phyloP scores from a whole-genome alignment of 345 rosid genomes.

The Ceriops zippeliana region DNA sequence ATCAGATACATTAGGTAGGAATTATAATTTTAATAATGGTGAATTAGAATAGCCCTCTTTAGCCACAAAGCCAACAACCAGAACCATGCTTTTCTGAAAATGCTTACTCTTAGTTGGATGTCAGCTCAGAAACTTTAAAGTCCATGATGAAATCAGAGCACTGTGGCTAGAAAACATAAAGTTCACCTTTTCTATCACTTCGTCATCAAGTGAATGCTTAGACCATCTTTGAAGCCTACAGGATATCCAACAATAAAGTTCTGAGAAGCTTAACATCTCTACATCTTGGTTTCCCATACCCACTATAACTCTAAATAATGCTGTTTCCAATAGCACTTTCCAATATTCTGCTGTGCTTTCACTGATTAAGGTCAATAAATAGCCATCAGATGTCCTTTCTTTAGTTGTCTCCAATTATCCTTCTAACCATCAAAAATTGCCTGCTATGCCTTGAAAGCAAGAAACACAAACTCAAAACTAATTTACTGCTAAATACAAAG shows the following conservation, averaged over 20 bases:
- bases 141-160: neutral
- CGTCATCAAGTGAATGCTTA: neutral
- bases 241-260: neutral
- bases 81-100: neutral
- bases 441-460: neutral
- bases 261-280: neutral
- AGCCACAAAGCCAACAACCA: neutral
- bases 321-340: neutral
- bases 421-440: neutral
- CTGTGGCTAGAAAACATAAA: constrained; percentile 1
- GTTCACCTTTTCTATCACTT: neutral
- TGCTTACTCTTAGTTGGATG: neutral
- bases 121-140: neutral
- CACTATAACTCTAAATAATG: neutral
- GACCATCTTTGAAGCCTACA: neutral
- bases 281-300: neutral
- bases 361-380: neutral
- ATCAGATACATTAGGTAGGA: no score
- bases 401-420: neutral
- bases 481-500: neutral
- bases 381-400: neutral
- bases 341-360: neutral
- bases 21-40: no score
- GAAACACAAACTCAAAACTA: constrained; percentile 1
- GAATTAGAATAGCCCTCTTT: no score